phyloP scores from a whole-genome alignment of 805 yeast genomes.

The Lachancea meyersii region DNA sequence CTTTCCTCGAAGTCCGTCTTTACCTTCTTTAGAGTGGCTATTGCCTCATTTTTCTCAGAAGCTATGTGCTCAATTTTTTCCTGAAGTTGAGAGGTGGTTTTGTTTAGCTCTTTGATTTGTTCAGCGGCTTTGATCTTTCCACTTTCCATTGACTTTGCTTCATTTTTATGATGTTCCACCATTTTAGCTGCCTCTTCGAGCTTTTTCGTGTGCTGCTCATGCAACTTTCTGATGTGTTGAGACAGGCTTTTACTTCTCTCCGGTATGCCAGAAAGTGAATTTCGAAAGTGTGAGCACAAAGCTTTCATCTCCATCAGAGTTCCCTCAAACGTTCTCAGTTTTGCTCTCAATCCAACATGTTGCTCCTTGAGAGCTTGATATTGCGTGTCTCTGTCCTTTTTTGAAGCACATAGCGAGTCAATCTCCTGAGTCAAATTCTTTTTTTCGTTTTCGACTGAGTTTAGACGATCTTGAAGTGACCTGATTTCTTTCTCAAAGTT shows the following conservation, averaged over 20 bases:
- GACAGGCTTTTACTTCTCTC: neutral
- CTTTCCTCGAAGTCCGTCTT: neutral
- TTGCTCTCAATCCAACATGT: neutral
- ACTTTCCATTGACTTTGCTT: neutral
- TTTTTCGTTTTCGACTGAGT: neutral
- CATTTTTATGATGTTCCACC: neutral
- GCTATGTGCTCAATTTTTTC: neutral
- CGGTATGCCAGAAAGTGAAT: neutral
- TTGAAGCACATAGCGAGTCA: neutral
- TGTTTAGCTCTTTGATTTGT: neutral
- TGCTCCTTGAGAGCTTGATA: neutral
- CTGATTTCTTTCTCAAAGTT: neutral
- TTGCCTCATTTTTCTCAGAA: neutral
- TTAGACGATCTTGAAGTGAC: neutral
- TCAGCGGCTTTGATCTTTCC: neutral
- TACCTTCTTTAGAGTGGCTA: neutral
- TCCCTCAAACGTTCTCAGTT: neutral
- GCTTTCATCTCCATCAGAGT: neutral
- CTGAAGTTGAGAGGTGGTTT: slow-evolving; percentile 1
- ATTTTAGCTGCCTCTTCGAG: neutral
- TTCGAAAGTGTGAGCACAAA: neutral
- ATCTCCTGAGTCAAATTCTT: neutral
- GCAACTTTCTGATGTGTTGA: neutral
- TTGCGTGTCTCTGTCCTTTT: neutral
- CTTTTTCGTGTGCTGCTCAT: neutral